These are phyloP conservation scores for Leccinum imitatum DNA, from an alignment of 768 basidiomycete genomes.

Conservation along the genomic window DNA sequence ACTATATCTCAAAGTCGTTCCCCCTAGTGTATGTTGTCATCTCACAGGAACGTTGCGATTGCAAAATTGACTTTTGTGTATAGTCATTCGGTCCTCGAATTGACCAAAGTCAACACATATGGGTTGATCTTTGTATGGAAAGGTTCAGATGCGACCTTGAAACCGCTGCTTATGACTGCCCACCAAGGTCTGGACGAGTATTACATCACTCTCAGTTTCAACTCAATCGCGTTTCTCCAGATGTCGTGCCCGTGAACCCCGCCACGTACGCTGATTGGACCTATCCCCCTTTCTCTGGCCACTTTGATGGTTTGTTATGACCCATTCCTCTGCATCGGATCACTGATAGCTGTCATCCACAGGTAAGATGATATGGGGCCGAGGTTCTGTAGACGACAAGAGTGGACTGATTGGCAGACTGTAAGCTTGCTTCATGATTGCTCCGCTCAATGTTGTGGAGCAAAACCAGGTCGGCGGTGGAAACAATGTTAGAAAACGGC, in stretches of 20 bases:
- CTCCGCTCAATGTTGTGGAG: background rate
- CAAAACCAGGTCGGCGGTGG: constrained; percentile 48
- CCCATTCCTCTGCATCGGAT: background rate
- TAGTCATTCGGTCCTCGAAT: constrained; percentile 48
- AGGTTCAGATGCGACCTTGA: constrained; percentile 46
- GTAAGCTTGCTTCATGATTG: constrained; percentile 32
- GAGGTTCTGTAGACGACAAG: constrained; percentile 59
- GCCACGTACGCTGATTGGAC: constrained; percentile 56
- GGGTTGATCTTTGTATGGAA: constrained; percentile 61
- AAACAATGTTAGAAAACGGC: constrained; percentile 57
- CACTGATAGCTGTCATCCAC: background rate
- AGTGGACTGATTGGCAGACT: constrained; percentile 64
- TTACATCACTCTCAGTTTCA: background rate
- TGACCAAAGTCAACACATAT: constrained; percentile 62
- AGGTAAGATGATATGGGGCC: constrained; percentile 47
- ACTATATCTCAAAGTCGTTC: constrained; percentile 56
- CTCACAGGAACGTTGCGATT: background rate
- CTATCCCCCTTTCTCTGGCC: constrained; percentile 62
- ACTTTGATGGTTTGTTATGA: constrained; percentile 47
- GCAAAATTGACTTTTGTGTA: background rate
- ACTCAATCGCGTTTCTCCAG: constrained; percentile 29
- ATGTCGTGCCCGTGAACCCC: constrained; percentile 67
- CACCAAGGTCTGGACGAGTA: constrained; percentile 48
- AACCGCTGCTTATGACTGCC: constrained; percentile 54
- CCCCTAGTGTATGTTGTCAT: constrained; percentile 50